These are phyloP conservation scores for Cryptococcus hybrid DNA, from an alignment of 1,284 basidiomycete species.

Conservation along the genomic window DNA sequence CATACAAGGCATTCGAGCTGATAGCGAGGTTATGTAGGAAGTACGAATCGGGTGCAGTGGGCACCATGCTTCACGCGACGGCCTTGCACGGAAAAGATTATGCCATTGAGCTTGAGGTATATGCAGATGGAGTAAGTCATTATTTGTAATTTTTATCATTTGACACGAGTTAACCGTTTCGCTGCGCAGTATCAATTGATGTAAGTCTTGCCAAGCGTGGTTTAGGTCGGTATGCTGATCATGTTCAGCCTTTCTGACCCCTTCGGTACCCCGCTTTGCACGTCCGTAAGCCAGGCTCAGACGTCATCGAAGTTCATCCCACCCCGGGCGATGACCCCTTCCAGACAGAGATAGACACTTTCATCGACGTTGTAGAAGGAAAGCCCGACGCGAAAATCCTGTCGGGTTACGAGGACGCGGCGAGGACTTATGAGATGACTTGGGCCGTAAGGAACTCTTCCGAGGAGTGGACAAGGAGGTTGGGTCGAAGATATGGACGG, in stretches of 20 bases:
- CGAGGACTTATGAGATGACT: constrained; percentile 70
- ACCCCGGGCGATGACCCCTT: constrained; percentile 50
- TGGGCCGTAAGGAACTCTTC: constrained; percentile 36
- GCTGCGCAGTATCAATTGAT: constrained; percentile 34
- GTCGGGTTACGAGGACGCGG: constrained; percentile 63
- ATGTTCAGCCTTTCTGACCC: constrained; percentile 45
- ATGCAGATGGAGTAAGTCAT: constrained; percentile 39
- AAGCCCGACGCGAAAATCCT: constrained; percentile 38
- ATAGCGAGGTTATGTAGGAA: constrained; percentile 25
- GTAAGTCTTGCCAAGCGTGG: constrained; percentile 10
- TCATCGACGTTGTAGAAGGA: constrained; percentile 48
- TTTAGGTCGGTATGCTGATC: neutral
- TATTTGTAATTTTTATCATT: neutral
- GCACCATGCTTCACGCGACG: constrained; percentile 43
- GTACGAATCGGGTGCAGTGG: constrained; percentile 43
- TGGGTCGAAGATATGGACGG: constrained; percentile 1
- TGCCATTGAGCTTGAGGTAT: constrained; percentile 46
- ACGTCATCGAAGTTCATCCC: constrained; percentile 24
- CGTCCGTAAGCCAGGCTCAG: constrained; percentile 45
- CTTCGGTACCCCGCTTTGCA: constrained; percentile 45
- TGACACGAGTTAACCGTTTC: neutral
- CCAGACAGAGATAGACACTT: constrained; percentile 48
- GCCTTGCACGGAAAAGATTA: constrained; percentile 39
- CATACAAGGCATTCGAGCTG: constrained; percentile 6
- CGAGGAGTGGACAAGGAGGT: constrained; percentile 28